phyloP scores from a whole-genome alignment of 2,329 filamentous ascomycete genomes.

The Talaromyces amestolkiae region DNA sequence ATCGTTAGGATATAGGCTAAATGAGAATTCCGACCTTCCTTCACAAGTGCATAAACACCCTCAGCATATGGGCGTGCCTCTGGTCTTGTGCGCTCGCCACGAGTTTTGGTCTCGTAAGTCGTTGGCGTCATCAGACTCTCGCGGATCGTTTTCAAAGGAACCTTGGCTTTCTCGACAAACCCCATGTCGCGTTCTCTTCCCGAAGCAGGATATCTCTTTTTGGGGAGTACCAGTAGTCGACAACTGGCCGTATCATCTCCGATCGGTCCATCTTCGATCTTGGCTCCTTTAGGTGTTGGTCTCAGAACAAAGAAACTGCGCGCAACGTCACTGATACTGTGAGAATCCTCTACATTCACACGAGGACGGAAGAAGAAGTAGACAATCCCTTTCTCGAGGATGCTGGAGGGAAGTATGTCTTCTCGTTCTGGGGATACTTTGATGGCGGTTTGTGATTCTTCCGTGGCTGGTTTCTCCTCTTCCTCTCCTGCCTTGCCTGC shows the following conservation, averaged over 20 bases:
- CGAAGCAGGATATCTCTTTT: slow-evolving; percentile 74
- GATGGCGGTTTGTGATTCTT: slow-evolving; percentile 41
- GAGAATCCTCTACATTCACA: slow-evolving; percentile 69
- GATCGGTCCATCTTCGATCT: slow-evolving; percentile 60
- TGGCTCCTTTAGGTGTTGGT: slow-evolving; percentile 67
- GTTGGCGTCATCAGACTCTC: slow-evolving; percentile 65
- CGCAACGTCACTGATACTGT: slow-evolving; percentile 68
- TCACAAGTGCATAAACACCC: slow-evolving; percentile 79
- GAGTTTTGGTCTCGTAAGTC: slow-evolving; percentile 74
- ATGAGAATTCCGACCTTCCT: slow-evolving; percentile 68
- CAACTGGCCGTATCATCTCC: slow-evolving; percentile 59
- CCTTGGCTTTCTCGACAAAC: slow-evolving; percentile 74
- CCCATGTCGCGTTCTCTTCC: slow-evolving; percentile 70
- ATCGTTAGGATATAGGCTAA: slow-evolving; percentile 77
- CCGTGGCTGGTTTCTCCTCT: slow-evolving; percentile 19
- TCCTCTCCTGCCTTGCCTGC: slow-evolving; percentile 1
- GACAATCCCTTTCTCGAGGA: slow-evolving; percentile 83
- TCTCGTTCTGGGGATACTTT: slow-evolving; percentile 52
- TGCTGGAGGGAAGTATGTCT: slow-evolving; percentile 55
- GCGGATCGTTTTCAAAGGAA: slow-evolving; percentile 66
- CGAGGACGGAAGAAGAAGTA: slow-evolving; percentile 87
- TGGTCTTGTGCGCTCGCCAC: slow-evolving; percentile 64
- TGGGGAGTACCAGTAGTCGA: slow-evolving; percentile 74
- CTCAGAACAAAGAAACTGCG: slow-evolving; percentile 77
- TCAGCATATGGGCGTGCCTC: slow-evolving; percentile 75